These are phyloP conservation scores for Andrographis paniculata DNA, from an alignment of 305 asterid species.

Conservation along the genomic window DNA sequence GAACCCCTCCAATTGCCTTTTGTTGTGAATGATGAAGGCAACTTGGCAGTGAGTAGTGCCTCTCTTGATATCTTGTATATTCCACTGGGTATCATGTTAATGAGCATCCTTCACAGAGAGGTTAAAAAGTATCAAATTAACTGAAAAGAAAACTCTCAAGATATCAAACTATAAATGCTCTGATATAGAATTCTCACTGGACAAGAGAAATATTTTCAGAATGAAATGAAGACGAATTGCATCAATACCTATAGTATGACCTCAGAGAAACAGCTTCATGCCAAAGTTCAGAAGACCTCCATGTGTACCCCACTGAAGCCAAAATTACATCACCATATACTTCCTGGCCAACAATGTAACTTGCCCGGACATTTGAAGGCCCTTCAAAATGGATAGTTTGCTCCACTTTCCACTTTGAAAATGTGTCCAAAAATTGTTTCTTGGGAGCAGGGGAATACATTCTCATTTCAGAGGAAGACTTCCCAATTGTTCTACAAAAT, in stretches of 20 bases:
- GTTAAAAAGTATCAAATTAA: slow-evolving; percentile 10
- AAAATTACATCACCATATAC: slow-evolving; percentile 76
- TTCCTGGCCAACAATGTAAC: slow-evolving; percentile 64
- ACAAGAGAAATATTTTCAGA: neutral
- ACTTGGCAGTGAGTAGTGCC: slow-evolving; percentile 65
- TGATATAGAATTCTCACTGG: slow-evolving; percentile 4
- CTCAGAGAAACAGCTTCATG: slow-evolving; percentile 58
- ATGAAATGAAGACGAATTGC: slow-evolving; percentile 10
- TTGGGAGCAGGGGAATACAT: slow-evolving; percentile 31
- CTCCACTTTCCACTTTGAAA: slow-evolving; percentile 27
- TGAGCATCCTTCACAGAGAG: slow-evolving; percentile 42
- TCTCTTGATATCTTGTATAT: slow-evolving; percentile 75
- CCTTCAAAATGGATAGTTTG: slow-evolving; percentile 34
- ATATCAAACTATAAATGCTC: slow-evolving; percentile 8
- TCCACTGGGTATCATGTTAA: slow-evolving; percentile 73
- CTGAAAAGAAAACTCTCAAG: slow-evolving; percentile 8
- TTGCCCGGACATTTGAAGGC: slow-evolving; percentile 59
- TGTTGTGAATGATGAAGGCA: slow-evolving; percentile 30
- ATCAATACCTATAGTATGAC: slow-evolving; percentile 55
- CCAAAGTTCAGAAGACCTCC: slow-evolving; percentile 64
- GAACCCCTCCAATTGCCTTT: slow-evolving; percentile 82
- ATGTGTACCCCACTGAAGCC: slow-evolving; percentile 77
- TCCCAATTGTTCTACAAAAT: neutral
- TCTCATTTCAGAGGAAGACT: neutral
- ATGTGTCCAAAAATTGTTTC: slow-evolving; percentile 17